Evolutionary conservation across 305 asterid species (phyloP).

Genomic region (Fraxinus sp.): DNA sequence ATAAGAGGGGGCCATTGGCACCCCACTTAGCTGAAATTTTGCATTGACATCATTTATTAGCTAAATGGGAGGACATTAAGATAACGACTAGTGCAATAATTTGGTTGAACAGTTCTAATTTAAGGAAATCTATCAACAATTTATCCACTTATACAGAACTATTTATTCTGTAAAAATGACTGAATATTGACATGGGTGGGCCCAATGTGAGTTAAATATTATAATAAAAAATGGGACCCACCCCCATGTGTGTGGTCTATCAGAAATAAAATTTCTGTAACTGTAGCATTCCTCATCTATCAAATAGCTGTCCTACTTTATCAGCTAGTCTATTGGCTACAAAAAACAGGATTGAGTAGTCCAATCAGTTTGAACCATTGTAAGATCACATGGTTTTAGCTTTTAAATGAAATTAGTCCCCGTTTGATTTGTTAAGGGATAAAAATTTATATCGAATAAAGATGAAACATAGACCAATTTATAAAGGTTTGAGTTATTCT

Average conservation of each 20-base stretch:
- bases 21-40: neutral
- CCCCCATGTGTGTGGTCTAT: no score
- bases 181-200: no score
- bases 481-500: no score
- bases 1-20: neutral
- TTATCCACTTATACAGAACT: no score
- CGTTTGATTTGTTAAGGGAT: no score
- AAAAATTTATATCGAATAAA: no score
- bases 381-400: neutral
- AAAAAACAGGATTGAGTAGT: neutral
- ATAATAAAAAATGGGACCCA: no score
- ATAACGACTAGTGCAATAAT: neutral
- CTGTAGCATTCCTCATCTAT: no score
- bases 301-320: neutral
- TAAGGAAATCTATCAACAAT: neutral
- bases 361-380: neutral
- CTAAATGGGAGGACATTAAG: neutral
- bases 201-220: no score
- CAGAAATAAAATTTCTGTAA: no score
- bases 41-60: neutral
- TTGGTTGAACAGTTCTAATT: neutral
- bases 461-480: no score
- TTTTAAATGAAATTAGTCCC: neutral
- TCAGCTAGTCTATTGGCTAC: neutral
- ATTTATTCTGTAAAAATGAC: no score